Evolutionary conservation across 2,329 filamentous ascomycete species (phyloP).

Genomic region (Fusarium annulatum): DNA sequence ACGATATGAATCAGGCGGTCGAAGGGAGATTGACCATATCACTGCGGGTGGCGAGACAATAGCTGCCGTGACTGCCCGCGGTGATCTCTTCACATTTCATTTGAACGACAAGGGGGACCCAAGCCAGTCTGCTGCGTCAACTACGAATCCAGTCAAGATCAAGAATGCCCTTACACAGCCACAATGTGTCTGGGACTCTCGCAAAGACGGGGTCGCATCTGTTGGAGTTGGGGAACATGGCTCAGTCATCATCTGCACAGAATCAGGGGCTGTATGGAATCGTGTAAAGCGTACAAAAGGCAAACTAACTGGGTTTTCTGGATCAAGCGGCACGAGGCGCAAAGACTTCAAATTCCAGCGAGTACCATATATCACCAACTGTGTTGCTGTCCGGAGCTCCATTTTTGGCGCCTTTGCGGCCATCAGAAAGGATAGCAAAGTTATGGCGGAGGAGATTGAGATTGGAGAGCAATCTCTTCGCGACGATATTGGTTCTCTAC

Average conservation of each 20-base stretch:
- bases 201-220: conserved; percentile 87
- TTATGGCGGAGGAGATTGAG: conserved; percentile 77
- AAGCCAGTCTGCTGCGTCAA: conserved; percentile 73
- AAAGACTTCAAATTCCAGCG: conserved; percentile 97
- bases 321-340: conserved; percentile 67
- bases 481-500: conserved; percentile 76
- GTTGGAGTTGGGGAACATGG: conserved; percentile 92
- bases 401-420: conserved; percentile 91
- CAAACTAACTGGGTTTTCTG: conserved; percentile 69
- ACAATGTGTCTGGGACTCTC: conserved; percentile 87
- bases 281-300: conserved; percentile 84
- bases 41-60: conserved; percentile 91
- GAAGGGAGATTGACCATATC: conserved; percentile 78
- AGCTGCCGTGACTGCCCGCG: conserved; percentile 83
- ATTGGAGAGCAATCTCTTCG: conserved; percentile 76
- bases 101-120: conserved; percentile 76
- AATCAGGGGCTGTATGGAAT: conserved; percentile 93
- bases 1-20: conserved; percentile 70
- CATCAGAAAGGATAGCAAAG: conserved; percentile 83
- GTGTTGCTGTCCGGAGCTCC: conserved; percentile 86
- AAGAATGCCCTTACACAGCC: conserved; percentile 82
- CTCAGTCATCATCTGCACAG: conserved; percentile 92
- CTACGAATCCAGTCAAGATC: conserved; percentile 92
- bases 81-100: conserved; percentile 88
- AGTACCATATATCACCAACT: conserved; percentile 86